A percentile compares a stretch with the other conserved stretches of the same genome.
These are phyloP conservation scores for Aureobasidium vineae DNA, from an alignment of 2,329 filamentous ascomycete species.

Conservation along the genomic window DNA sequence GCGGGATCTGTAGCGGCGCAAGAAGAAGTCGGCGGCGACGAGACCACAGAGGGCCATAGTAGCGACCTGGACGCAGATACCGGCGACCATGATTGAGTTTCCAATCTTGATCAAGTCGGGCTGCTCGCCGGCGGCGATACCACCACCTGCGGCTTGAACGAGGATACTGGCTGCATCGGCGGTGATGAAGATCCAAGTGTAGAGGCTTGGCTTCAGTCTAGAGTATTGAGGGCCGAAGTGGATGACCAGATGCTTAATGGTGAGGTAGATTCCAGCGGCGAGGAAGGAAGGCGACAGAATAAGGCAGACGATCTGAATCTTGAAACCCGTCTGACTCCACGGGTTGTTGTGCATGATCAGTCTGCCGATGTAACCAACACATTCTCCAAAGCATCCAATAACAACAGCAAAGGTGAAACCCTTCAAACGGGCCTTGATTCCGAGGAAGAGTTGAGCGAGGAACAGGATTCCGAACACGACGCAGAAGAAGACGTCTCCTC, in stretches of 20 bases:
- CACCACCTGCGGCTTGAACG: slow-evolving; percentile 47
- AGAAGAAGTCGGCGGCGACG: slow-evolving; percentile 44
- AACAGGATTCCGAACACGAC: slow-evolving; percentile 39
- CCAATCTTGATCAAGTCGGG: slow-evolving; percentile 40
- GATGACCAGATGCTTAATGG: slow-evolving; percentile 48
- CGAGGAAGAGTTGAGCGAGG: slow-evolving; percentile 39
- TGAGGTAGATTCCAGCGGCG: slow-evolving; percentile 50
- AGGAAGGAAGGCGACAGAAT: slow-evolving; percentile 47
- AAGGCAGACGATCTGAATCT: slow-evolving; percentile 46
- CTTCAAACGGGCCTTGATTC: slow-evolving; percentile 38
- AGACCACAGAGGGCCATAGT: slow-evolving; percentile 46
- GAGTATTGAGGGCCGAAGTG: slow-evolving; percentile 46
- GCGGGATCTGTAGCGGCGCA: slow-evolving; percentile 27
- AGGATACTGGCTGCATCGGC: slow-evolving; percentile 50
- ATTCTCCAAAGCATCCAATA: slow-evolving; percentile 45
- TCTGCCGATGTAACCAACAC: slow-evolving; percentile 46
- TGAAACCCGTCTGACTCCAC: slow-evolving; percentile 39
- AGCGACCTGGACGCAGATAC: slow-evolving; percentile 46
- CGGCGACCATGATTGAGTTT: slow-evolving; percentile 49
- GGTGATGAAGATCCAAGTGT: slow-evolving; percentile 53
- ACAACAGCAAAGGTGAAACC: slow-evolving; percentile 45
- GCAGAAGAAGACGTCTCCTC: slow-evolving; percentile 43
- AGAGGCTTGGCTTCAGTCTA: slow-evolving; percentile 44
- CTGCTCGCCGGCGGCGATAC: slow-evolving; percentile 40
- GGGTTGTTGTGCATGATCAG: slow-evolving; percentile 46